Conservation (phyloP, 2,329 filamentous ascomycete species). For the Microsporum audouinii region DNA sequence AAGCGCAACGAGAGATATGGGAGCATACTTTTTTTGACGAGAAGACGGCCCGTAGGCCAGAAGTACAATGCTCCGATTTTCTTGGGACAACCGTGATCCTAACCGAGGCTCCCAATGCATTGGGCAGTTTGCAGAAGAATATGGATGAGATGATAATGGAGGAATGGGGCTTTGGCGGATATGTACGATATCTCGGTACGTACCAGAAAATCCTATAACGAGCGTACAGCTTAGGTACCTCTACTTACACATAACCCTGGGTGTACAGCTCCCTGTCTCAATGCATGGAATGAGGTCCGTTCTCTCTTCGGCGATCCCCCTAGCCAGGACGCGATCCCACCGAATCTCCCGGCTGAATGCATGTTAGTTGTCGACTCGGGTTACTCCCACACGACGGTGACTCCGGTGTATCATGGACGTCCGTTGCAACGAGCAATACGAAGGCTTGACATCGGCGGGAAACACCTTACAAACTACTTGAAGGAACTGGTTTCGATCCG, state of each 20-base stretch:
- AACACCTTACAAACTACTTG: conserved; percentile 83
- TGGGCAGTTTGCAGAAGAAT: conserved; percentile 71
- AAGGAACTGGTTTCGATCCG: conserved; percentile 80
- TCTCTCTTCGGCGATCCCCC: conserved; percentile 52
- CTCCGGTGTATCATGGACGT: conserved; percentile 69
- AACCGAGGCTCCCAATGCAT: conserved; percentile 72
- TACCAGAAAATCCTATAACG: conserved; percentile 18
- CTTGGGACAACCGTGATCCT: conserved; percentile 72
- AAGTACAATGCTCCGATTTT: conserved; percentile 45
- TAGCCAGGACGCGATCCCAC: conserved; percentile 30
- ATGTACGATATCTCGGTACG: conserved; percentile 62
- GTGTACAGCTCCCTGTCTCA: conserved; percentile 54
- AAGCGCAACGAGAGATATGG: conserved; percentile 91
- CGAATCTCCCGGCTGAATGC: conserved; percentile 56
- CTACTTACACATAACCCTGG: not conserved
- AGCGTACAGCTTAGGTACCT: not conserved
- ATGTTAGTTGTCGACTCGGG: conserved; percentile 83
- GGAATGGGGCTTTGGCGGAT: conserved; percentile 84
- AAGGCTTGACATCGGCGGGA: conserved; percentile 81
- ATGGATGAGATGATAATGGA: conserved; percentile 97
- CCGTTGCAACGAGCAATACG: conserved; percentile 72
- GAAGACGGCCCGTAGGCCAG: conserved; percentile 46
- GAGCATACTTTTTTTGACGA: conserved; percentile 72
- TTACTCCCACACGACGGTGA: conserved; percentile 85
- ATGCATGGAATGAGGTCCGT: conserved; percentile 71